phyloP scores from a whole-genome alignment of 768 basidiomycete genomes.

The Tricholoma saponaceum region DNA sequence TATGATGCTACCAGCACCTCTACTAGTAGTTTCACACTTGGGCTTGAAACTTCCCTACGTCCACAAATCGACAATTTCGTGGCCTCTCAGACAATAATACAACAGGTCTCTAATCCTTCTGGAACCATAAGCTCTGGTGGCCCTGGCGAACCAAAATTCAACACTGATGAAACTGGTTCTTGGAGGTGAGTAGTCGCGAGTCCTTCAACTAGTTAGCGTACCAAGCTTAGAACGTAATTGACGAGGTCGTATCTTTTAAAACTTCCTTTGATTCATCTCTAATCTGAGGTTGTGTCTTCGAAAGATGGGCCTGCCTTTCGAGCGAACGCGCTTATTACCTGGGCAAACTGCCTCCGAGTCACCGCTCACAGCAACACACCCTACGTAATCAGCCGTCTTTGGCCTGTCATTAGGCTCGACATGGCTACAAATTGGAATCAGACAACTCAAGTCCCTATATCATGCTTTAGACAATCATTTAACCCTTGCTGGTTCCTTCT shows the following conservation, averaged over 20 bases:
- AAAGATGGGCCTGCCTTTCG: constrained; percentile 72
- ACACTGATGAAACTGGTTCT: constrained; percentile 52
- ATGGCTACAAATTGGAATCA: constrained; percentile 65
- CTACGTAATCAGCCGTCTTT: constrained; percentile 48
- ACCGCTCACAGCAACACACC: constrained; percentile 42
- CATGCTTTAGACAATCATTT: background rate
- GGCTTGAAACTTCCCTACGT: constrained; percentile 45
- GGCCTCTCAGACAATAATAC: constrained; percentile 44
- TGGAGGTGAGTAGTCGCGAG: constrained; percentile 37
- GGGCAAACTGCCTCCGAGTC: constrained; percentile 61
- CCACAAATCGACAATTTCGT: constrained; percentile 53
- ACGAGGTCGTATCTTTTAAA: constrained; percentile 36
- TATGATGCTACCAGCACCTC: no score
- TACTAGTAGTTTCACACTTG: constrained; percentile 40
- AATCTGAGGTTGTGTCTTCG: background rate
- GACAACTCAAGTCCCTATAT: constrained; percentile 33
- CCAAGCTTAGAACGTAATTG: constrained; percentile 22
- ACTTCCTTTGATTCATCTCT: background rate
- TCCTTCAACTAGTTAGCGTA: background rate
- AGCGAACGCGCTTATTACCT: constrained; percentile 61
- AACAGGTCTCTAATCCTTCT: constrained; percentile 64
- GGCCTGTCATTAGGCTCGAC: constrained; percentile 72
- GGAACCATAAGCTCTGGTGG: constrained; percentile 59
- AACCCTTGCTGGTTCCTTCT: constrained; percentile 24
- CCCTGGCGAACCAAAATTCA: constrained; percentile 71